A percentile compares a stretch with the other conserved stretches of the same genome.
These are phyloP conservation scores for Apophysomyces sp. DNA, from an alignment of 371 early-diverging fungal genomes.

Conservation along the genomic window DNA sequence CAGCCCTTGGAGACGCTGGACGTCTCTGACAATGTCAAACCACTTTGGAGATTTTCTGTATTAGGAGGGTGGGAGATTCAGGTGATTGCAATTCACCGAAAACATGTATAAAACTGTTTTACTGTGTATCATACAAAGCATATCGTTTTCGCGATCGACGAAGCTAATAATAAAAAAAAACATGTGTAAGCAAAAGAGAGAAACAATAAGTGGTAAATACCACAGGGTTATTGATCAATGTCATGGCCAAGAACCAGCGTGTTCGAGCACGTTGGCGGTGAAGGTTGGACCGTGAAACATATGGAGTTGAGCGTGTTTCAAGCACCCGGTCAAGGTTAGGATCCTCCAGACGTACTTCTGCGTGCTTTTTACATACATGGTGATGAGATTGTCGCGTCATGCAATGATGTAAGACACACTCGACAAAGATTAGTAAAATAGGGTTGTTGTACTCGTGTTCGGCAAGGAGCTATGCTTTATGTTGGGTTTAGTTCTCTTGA, in stretches of 20 bases:
- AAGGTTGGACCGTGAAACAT: background rate
- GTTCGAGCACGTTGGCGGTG: conserved; percentile 23
- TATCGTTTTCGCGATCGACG: conserved; percentile 13
- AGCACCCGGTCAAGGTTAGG: background rate
- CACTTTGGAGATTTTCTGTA: background rate
- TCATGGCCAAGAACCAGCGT: conserved; percentile 45
- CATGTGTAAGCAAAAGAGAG: background rate
- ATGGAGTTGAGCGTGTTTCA: background rate
- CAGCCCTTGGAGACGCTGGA: conserved; percentile 12
- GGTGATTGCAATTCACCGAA: conserved; percentile 26
- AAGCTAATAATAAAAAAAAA: background rate
- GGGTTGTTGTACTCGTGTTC: conserved; percentile 54
- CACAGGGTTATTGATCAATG: conserved; percentile 41
- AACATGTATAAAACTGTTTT: background rate
- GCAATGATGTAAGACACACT: conserved; percentile 25
- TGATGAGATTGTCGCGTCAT: background rate
- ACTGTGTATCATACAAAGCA: background rate
- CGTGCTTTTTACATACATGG: conserved; percentile 6
- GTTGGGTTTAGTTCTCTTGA: background rate
- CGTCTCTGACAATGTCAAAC: background rate
- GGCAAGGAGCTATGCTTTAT: conserved; percentile 32
- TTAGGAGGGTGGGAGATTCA: conserved; percentile 39
- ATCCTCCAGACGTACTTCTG: background rate
- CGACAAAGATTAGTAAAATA: conserved; percentile 33
- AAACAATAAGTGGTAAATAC: conserved; percentile 13